Conservation (phyloP, 306 rosid species). For the Macrotyloma uniflorum region DNA sequence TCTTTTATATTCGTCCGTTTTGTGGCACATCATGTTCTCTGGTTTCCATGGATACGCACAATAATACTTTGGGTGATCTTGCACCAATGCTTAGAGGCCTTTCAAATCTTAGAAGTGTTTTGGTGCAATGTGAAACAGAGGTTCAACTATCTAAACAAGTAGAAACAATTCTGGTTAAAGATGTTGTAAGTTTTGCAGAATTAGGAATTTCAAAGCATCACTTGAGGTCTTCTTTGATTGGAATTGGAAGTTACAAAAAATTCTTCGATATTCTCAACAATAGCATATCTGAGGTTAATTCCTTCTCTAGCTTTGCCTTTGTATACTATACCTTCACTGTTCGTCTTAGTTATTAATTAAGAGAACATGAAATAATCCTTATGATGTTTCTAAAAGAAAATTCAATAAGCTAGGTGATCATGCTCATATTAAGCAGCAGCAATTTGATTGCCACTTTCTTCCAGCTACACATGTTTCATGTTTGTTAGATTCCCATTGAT, state of each 20-base stretch:
- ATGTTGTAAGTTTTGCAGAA: background rate
- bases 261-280: background rate
- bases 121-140: background rate
- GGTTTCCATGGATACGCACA: background rate
- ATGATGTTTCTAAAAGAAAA: background rate
- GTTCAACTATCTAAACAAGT: background rate
- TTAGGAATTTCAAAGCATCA: background rate
- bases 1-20: background rate
- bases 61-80: background rate
- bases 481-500: background rate
- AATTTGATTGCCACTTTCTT: background rate
- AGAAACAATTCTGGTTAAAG: background rate
- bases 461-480: background rate
- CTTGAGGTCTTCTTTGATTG: background rate
- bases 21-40: background rate
- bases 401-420: background rate
- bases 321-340: background rate
- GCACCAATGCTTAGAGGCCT: background rate
- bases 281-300: constrained; percentile 15
- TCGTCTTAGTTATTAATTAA: background rate
- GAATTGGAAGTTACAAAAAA: background rate
- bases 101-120: background rate
- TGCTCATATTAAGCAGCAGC: background rate
- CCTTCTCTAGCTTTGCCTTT: background rate
- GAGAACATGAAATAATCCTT: background rate